phyloP scores from a whole-genome alignment of 345 rosid species.

The Ceriops tagal region DNA sequence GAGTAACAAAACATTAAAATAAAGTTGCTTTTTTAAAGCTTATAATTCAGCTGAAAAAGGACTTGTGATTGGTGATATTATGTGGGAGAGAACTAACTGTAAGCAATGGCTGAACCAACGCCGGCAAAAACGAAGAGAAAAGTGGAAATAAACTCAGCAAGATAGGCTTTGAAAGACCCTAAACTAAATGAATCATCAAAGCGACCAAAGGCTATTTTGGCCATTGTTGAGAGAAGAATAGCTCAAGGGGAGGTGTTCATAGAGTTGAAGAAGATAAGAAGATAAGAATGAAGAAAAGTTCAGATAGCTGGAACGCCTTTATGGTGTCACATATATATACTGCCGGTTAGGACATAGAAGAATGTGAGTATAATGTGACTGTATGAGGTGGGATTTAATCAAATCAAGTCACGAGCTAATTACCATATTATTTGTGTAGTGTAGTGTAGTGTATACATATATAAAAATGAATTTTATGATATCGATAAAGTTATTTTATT shows the following conservation, averaged over 20 bases:
- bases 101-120: constrained; percentile 93
- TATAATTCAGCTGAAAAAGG: too few relatives aligned
- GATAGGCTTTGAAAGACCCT: constrained; percentile 73
- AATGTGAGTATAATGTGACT: not conserved
- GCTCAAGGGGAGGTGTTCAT: not conserved
- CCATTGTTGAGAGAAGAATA: constrained; percentile 26
- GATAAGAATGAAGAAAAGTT: not conserved
- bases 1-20: too few relatives aligned
- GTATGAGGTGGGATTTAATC: not conserved
- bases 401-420: constrained; percentile 6
- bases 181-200: constrained; percentile 79
- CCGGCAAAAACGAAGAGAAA: constrained; percentile 92
- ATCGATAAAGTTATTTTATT: too few relatives aligned
- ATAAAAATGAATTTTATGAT: too few relatives aligned
- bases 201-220: constrained; percentile 66
- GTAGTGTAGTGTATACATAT: too few relatives aligned
- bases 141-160: constrained; percentile 93
- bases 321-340: constrained; percentile 3
- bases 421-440: not conserved
- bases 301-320: constrained; percentile 12
- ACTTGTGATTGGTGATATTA: too few relatives aligned
- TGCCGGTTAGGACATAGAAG: not conserved
- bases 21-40: too few relatives aligned
- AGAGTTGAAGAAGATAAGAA: not conserved
- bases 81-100: constrained; percentile 35